Base-by-base conservation (phyloP, 2,329 filamentous ascomycete genomes). In the Neofusicoccum sp. region DNA sequence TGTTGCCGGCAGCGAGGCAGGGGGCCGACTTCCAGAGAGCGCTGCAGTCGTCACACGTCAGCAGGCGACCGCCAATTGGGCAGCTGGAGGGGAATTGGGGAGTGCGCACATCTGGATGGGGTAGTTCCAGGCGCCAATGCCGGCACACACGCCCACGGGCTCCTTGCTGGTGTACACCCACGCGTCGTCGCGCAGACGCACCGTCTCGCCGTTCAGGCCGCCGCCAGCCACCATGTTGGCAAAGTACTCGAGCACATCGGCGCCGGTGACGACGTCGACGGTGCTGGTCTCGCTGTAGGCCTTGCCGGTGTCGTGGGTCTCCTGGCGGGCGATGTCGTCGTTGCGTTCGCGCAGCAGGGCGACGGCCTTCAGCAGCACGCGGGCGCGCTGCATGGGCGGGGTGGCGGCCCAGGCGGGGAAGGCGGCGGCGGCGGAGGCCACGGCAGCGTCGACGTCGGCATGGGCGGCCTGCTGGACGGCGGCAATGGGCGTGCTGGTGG, bases 81-180 rank as follows among this genome's bases (percentile, higher is more conserved):
- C 34, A 58, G 26, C 38, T 38, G 51, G 41, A n/a, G 67, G 38
- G 24, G 20, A 34, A 60, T 33, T 28, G 61, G 24, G 31, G 16
- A 12, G 6, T 20, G 65, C 73, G 61, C 69, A 79, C 75, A 96
- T 96, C 74, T 96, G 91, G 65, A 96, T 89, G 11, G 91, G 91
- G 71, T 96, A 96, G 76, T 96, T 96, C 91, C 91, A 96, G 12
- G 91, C 91, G 60, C 91, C 91, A 66, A 96, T 96, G 61, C 90
- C 91, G 12, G 85, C 91, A 72, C 91, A 96, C 12, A 95, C 90
- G 28, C 91, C 91, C 16, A 96, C 79, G 4, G 91, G 83, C 67
- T 90, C 89, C 73, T 95, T 93, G 69, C 86, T 88, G 9, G 89
- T 93, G 75, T 93, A 91, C 38, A 95, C 86, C 84, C 88, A 92